These are phyloP conservation scores for Amaranthus hypochondriacus DNA, from an alignment of 148 eudicot genomes.

Conservation along the genomic window DNA sequence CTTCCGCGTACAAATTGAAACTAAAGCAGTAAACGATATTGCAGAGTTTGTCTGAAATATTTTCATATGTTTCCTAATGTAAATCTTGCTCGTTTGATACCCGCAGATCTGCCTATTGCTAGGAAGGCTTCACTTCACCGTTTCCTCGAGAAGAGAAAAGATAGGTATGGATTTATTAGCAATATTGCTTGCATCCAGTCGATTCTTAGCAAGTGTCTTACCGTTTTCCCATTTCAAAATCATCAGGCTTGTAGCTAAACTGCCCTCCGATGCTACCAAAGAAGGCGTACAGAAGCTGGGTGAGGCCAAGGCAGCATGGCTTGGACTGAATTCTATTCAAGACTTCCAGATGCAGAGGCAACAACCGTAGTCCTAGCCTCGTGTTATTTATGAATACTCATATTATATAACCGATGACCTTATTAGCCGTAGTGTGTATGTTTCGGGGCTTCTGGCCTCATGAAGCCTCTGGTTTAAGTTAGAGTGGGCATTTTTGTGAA, in stretches of 20 bases:
- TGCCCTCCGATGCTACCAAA: conserved; percentile 13
- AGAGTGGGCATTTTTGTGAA: conserved; percentile 30
- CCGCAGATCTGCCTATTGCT: conserved; percentile 32
- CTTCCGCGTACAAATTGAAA: background rate
- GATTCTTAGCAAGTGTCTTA: conserved; percentile 4
- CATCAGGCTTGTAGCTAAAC: conserved; percentile 44
- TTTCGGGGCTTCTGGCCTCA: conserved; percentile 1
- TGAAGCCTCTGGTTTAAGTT: conserved; percentile 7
- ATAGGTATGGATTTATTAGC: conserved; percentile 6
- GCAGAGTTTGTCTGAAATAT: background rate
- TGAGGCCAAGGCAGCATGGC: conserved; percentile 49
- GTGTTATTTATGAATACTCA: conserved; percentile 1
- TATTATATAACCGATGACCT: conserved; percentile 18
- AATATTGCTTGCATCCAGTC: background rate
- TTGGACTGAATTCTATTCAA: conserved; percentile 50
- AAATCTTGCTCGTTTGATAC: background rate
- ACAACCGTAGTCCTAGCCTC: conserved; percentile 15
- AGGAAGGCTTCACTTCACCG: conserved; percentile 86
- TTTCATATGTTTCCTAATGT: background rate
- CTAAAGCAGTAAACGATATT: background rate
- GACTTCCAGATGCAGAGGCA: conserved; percentile 29
- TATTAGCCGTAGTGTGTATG: conserved; percentile 23
- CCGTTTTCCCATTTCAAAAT: background rate
- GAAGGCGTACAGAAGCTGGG: conserved; percentile 32
- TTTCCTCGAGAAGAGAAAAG: conserved; percentile 87